Evolutionary conservation across 2,329 filamentous ascomycete species (phyloP).

Genomic region (Aspergillus fumigatus): DNA sequence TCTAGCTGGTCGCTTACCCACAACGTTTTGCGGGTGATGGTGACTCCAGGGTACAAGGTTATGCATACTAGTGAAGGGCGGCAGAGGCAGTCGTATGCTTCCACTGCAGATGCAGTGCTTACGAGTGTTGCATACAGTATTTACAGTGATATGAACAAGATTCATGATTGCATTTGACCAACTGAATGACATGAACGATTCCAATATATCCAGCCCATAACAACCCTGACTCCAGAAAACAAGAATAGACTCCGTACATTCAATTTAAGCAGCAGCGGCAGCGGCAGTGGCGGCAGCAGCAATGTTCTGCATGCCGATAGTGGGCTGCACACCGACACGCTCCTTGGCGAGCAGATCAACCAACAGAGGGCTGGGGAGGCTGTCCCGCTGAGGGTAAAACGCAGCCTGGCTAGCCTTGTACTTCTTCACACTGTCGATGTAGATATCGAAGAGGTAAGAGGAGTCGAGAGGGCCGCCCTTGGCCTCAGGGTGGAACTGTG

Average conservation of each 20-base stretch:
- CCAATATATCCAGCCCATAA: slow-evolving; percentile 8
- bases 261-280: slow-evolving; percentile 15
- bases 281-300: slow-evolving; percentile 26
- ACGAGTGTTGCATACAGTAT: background rate
- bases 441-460: slow-evolving; percentile 93
- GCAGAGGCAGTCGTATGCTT: no score
- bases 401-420: slow-evolving; percentile 81
- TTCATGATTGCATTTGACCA: slow-evolving; percentile 5
- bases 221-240: slow-evolving; percentile 11
- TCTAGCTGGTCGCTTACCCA: no score
- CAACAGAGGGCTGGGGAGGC: slow-evolving; percentile 79
- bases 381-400: slow-evolving; percentile 70
- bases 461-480: slow-evolving; percentile 97
- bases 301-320: slow-evolving; percentile 50
- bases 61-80: no score
- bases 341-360: slow-evolving; percentile 91
- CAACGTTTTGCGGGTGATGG: no score
- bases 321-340: slow-evolving; percentile 81
- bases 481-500: slow-evolving; percentile 97
- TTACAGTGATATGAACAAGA: background rate
- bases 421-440: slow-evolving; percentile 79
- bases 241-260: slow-evolving; percentile 1
- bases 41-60: no score
- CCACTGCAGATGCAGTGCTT: no score
- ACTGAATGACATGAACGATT: slow-evolving; percentile 8